A percentile compares a stretch with the other conserved stretches of the same genome.
These are phyloP conservation scores for Hypoxylon sp. DNA, from an alignment of 2,329 filamentous ascomycete genomes.

Conservation along the genomic window DNA sequence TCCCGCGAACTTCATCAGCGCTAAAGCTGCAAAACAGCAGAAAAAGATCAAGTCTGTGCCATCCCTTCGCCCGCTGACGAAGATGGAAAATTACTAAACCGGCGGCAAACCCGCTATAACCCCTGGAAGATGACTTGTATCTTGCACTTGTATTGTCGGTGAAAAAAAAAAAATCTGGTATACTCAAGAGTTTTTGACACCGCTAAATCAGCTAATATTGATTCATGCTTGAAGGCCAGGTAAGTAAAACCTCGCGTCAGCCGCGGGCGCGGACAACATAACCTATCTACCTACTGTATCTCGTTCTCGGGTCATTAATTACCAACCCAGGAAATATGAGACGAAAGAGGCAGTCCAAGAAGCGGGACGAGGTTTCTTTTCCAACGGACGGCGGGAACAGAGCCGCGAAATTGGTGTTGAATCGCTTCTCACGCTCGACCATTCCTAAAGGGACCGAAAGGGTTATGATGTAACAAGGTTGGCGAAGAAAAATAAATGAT, in stretches of 20 bases:
- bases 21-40: constrained; percentile 18
- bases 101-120: constrained; percentile 9
- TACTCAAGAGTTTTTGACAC: too few species aligned
- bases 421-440: constrained; percentile 8
- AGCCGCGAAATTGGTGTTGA: constrained; percentile 11
- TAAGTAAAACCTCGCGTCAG: too few species aligned
- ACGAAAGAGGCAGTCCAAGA: not conserved
- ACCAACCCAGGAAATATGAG: too few species aligned
- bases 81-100: constrained; percentile 12
- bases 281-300: too few species aligned
- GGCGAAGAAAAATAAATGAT: constrained; percentile 23
- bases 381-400: constrained; percentile 5
- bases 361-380: constrained; percentile 14
- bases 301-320: too few species aligned
- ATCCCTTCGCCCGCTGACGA: constrained; percentile 9
- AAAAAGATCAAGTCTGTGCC: constrained; percentile 4
- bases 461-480: constrained; percentile 24
- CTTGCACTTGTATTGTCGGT: constrained; percentile 13
- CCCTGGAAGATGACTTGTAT: constrained; percentile 8
- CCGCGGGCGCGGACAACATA: too few species aligned
- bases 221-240: constrained; percentile 3
- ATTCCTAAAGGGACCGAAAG: constrained; percentile 17
- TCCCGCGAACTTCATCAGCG: constrained; percentile 9
- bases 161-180: constrained; percentile 1
- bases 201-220: constrained; percentile 2